phyloP scores from a whole-genome alignment of 257 asterid genomes.

The Ballota nigra region DNA sequence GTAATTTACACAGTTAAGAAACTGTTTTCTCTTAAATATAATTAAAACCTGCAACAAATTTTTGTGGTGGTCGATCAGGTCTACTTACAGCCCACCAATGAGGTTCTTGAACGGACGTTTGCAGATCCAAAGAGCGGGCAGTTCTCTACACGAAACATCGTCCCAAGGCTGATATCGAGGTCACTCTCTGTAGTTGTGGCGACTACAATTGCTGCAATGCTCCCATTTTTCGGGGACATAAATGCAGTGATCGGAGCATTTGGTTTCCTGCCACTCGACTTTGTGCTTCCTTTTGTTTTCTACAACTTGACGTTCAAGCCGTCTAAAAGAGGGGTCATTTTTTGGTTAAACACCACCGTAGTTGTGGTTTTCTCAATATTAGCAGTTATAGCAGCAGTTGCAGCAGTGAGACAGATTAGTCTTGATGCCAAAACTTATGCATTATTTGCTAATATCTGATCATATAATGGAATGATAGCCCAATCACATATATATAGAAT shows the following conservation, averaged over 20 bases:
- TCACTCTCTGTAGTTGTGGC: constrained; percentile 61
- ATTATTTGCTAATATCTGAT: constrained; percentile 66
- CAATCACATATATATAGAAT: no score
- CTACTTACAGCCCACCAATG: constrained; percentile 91
- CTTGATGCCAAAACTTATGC: constrained; percentile 73
- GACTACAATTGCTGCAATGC: constrained; percentile 82
- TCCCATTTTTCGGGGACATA: constrained; percentile 87
- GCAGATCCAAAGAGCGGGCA: constrained; percentile 57
- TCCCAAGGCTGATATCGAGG: constrained; percentile 64
- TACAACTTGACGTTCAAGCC: constrained; percentile 82
- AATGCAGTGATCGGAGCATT: constrained; percentile 81
- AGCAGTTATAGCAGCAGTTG: constrained; percentile 66
- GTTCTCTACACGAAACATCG: constrained; percentile 61
- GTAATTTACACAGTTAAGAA: no score
- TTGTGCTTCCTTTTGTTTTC: constrained; percentile 79
- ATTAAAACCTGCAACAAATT: no score
- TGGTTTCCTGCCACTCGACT: constrained; percentile 90
- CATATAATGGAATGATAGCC: background rate
- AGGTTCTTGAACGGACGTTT: constrained; percentile 64
- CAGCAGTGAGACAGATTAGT: constrained; percentile 82
- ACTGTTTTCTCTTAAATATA: no score
- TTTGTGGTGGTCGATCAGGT: constrained; percentile 36
- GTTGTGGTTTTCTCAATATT: constrained; percentile 57
- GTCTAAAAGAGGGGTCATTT: constrained; percentile 44
- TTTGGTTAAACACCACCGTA: constrained; percentile 60